phyloP scores from a whole-genome alignment of 352 stramenopile genomes.

The Phytophthora cajani region DNA sequence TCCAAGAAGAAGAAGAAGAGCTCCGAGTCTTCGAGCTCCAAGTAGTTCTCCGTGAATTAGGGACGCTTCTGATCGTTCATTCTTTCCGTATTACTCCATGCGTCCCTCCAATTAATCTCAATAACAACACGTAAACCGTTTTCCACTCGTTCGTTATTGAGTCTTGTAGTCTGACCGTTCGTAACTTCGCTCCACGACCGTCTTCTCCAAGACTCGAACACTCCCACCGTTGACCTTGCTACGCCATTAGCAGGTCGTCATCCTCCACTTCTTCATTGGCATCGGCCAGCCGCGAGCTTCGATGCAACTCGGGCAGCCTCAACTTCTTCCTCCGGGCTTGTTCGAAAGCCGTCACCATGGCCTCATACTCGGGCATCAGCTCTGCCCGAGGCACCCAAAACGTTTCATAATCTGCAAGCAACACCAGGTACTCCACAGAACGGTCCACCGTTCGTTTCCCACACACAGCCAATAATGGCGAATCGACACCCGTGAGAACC shows the following conservation, averaged over 20 bases:
- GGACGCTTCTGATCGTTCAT: background rate
- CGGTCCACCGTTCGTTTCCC: background rate
- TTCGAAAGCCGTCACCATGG: background rate
- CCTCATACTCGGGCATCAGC: background rate
- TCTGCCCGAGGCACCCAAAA: background rate
- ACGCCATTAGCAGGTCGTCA: background rate
- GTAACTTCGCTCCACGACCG: background rate
- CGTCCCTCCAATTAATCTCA: background rate
- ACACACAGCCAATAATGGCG: background rate
- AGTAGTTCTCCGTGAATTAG: background rate
- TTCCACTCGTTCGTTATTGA: too few species aligned
- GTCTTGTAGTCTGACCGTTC: background rate
- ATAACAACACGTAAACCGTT: background rate
- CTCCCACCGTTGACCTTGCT: background rate
- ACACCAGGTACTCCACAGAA: background rate
- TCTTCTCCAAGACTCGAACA: background rate
- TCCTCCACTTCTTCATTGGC: slow-evolving; percentile 7
- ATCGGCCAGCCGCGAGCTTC: background rate
- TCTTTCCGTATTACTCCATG: background rate
- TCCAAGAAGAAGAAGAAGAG: background rate
- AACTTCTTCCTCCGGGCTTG: background rate
- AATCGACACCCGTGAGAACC: background rate
- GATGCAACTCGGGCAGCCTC: too few species aligned
- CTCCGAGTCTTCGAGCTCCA: background rate
- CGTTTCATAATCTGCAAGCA: slow-evolving; percentile 3